phyloP scores from a whole-genome alignment of 2,329 filamentous ascomycete genomes.

The Colletotrichum gigasporum region DNA sequence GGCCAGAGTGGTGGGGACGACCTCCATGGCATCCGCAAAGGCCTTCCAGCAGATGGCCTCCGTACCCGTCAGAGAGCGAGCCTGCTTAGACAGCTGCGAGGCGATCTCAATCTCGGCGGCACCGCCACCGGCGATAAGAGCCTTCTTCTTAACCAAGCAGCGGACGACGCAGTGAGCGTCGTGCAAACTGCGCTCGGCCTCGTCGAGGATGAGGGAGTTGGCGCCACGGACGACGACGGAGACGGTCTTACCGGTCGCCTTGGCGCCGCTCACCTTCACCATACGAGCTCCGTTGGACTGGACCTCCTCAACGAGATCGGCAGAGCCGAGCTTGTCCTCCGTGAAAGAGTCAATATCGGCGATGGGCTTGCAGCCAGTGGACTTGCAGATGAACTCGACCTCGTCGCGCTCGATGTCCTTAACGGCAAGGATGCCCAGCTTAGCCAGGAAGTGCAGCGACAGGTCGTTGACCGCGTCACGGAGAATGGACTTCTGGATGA shows the following conservation, averaged over 20 bases:
- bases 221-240: slow-evolving; percentile 95
- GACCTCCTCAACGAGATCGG: slow-evolving; percentile 93
- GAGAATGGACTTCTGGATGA: slow-evolving; percentile 98
- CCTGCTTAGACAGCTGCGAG: slow-evolving; percentile 82
- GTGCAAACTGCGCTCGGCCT: slow-evolving; percentile 95
- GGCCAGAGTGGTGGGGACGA: slow-evolving; percentile 94
- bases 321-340: slow-evolving; percentile 95
- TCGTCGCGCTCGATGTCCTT: slow-evolving; percentile 99
- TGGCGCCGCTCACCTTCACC: slow-evolving; percentile 94
- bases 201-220: slow-evolving; percentile 93
- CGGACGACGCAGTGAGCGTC: slow-evolving; percentile 97
- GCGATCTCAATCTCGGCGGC: slow-evolving; percentile 97
- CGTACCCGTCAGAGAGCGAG: slow-evolving; percentile 86
- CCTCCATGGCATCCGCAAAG: slow-evolving; percentile 96
- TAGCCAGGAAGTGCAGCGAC: slow-evolving; percentile 95
- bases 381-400: slow-evolving; percentile 99
- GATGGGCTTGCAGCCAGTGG: slow-evolving; percentile 97
- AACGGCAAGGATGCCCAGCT: slow-evolving; percentile 92
- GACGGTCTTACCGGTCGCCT: slow-evolving; percentile 84
- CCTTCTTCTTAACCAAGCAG: slow-evolving; percentile 99
- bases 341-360: slow-evolving; percentile 98
- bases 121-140: slow-evolving; percentile 96
- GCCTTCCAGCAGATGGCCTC: slow-evolving; percentile 99
- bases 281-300: slow-evolving; percentile 88
- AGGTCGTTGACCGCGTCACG: slow-evolving; percentile 98